phyloP scores from a whole-genome alignment of 2,329 filamentous ascomycete genomes.

The Boeremia exigua region DNA sequence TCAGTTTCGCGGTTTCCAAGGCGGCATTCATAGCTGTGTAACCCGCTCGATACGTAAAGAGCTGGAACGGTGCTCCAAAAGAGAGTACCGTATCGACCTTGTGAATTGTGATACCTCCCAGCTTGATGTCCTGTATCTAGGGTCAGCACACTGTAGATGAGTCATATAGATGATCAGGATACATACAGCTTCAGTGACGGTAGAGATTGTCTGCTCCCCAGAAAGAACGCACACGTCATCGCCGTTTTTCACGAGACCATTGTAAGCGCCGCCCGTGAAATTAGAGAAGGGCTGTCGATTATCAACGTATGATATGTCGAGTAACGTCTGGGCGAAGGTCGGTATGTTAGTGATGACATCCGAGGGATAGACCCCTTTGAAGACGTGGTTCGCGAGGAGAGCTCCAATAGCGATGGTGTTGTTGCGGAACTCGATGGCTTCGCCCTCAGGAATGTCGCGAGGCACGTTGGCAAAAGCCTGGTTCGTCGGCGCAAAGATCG shows the following conservation, averaged over 20 bases:
- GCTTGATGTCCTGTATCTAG: slow-evolving; percentile 27
- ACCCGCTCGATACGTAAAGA: slow-evolving; percentile 35
- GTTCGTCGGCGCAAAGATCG: slow-evolving; percentile 63
- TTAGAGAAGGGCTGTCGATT: slow-evolving; percentile 57
- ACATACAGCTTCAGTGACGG: slow-evolving; percentile 56
- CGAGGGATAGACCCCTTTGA: slow-evolving; percentile 57
- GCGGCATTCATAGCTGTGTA: slow-evolving; percentile 34
- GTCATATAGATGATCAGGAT: background rate
- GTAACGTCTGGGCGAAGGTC: slow-evolving; percentile 54
- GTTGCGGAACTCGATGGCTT: slow-evolving; percentile 41
- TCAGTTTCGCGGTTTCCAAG: slow-evolving; percentile 27
- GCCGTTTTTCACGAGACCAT: slow-evolving; percentile 53
- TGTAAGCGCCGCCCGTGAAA: slow-evolving; percentile 63
- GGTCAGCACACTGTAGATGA: background rate
- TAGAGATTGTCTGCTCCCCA: slow-evolving; percentile 57
- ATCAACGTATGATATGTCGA: slow-evolving; percentile 53
- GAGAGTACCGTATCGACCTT: slow-evolving; percentile 34
- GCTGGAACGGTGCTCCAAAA: slow-evolving; percentile 35
- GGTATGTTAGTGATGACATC: slow-evolving; percentile 46
- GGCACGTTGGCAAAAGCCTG: slow-evolving; percentile 50
- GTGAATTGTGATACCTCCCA: slow-evolving; percentile 37
- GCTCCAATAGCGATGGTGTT: slow-evolving; percentile 48
- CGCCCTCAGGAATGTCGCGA: slow-evolving; percentile 32
- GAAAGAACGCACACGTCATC: slow-evolving; percentile 57
- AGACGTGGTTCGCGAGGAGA: slow-evolving; percentile 63